Conservation (phyloP, 768 basidiomycete genomes). For the Tylopilus cervinicoccineus region DNA sequence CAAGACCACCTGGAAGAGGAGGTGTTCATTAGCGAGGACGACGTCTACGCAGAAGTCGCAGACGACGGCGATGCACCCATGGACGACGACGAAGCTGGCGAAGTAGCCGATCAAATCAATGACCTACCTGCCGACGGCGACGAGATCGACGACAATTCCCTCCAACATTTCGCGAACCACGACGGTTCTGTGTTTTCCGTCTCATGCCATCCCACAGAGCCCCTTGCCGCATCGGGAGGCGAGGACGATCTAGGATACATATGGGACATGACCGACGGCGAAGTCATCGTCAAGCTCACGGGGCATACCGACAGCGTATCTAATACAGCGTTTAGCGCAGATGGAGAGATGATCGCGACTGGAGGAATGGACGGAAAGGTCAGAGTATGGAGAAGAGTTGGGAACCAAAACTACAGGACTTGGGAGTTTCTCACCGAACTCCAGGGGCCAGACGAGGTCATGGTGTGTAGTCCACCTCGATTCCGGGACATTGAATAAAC, state of each 20-base stretch:
- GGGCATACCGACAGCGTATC: constrained; percentile 94
- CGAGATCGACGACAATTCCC: constrained; percentile 54
- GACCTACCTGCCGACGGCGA: constrained; percentile 40
- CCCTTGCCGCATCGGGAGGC: constrained; percentile 87
- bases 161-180: constrained; percentile 70
- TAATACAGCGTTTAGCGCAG: constrained; percentile 70
- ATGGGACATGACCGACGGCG: constrained; percentile 83
- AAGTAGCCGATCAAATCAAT: constrained; percentile 44
- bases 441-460: constrained; percentile 93
- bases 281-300: constrained; percentile 76
- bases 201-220: constrained; percentile 73
- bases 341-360: constrained; percentile 91
- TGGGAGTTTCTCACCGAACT: constrained; percentile 97
- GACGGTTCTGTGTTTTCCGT: constrained; percentile 78
- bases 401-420: constrained; percentile 62
- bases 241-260: constrained; percentile 95
- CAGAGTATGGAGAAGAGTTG: constrained; percentile 85
- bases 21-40: constrained; percentile 62
- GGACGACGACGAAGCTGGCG: constrained; percentile 70
- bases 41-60: constrained; percentile 58
- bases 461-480: constrained; percentile 51
- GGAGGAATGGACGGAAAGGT: constrained; percentile 99
- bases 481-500: constrained; percentile 1
- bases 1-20: constrained; percentile 36
- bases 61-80: constrained; percentile 69